phyloP scores from a whole-genome alignment of 2,329 filamentous ascomycete species.

The Volutella citrinella region DNA sequence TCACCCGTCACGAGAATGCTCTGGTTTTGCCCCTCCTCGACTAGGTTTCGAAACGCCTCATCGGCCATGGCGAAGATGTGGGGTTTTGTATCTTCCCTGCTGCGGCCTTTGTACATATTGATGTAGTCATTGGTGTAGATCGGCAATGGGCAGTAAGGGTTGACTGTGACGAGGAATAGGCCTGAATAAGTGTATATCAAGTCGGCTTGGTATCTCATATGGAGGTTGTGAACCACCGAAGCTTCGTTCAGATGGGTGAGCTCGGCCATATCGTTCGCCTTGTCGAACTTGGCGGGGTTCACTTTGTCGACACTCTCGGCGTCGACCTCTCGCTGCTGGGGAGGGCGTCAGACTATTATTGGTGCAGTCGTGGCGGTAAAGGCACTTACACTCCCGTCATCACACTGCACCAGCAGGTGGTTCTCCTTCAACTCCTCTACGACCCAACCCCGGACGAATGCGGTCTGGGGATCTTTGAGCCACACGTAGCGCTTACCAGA shows the following conservation, averaged over 20 bases:
- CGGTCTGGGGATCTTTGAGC: slow-evolving; percentile 81
- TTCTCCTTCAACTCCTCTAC: slow-evolving; percentile 73
- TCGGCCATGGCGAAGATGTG: slow-evolving; percentile 99
- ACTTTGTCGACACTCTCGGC: slow-evolving; percentile 93
- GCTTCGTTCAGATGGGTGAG: slow-evolving; percentile 97
- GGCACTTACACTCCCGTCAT: slow-evolving; percentile 76
- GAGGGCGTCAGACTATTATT: slow-evolving; percentile 19
- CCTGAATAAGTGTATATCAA: slow-evolving; percentile 98
- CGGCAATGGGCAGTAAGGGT: slow-evolving; percentile 90
- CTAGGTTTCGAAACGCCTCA: slow-evolving; percentile 90
- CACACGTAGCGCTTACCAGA: slow-evolving; percentile 98
- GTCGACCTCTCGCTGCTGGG: slow-evolving; percentile 80
- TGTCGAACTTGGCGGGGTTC: slow-evolving; percentile 99
- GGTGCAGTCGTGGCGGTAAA: neutral
- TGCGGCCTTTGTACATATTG: slow-evolving; percentile 95
- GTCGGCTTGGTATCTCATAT: slow-evolving; percentile 92
- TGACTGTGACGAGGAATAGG: slow-evolving; percentile 93
- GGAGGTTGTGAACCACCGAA: slow-evolving; percentile 94
- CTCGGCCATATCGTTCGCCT: slow-evolving; percentile 98
- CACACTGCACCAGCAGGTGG: slow-evolving; percentile 81
- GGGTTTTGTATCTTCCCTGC: slow-evolving; percentile 88
- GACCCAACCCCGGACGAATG: slow-evolving; percentile 91
- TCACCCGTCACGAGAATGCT: slow-evolving; percentile 98
- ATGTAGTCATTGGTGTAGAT: slow-evolving; percentile 97
- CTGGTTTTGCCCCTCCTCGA: slow-evolving; percentile 93